These are phyloP conservation scores for Incumbomyces lentus DNA, from an alignment of 2,329 filamentous ascomycete species.

Conservation along the genomic window DNA sequence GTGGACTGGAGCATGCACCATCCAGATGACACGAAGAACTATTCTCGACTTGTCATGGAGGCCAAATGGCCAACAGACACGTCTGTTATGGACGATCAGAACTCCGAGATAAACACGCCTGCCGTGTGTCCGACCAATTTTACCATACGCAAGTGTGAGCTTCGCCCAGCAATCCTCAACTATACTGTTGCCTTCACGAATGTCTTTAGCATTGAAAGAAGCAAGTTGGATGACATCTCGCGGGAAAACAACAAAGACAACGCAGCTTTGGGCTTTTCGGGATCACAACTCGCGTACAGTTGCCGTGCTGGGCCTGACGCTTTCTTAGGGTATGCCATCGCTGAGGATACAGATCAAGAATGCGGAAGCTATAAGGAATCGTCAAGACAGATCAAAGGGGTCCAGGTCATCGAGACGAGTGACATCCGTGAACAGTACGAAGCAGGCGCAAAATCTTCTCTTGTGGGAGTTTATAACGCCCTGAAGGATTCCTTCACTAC, in stretches of 20 bases:
- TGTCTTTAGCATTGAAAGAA: neutral
- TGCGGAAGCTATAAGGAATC: neutral
- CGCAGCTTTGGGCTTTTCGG: neutral
- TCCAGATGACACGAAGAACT: neutral
- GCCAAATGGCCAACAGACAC: neutral
- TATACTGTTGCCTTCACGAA: neutral
- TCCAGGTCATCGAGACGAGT: neutral
- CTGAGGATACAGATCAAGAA: neutral
- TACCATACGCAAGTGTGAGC: neutral
- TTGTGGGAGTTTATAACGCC: neutral
- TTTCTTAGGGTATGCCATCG: neutral
- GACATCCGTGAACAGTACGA: neutral
- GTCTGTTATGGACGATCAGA: neutral
- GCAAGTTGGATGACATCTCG: neutral
- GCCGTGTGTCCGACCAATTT: neutral
- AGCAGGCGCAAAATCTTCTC: neutral
- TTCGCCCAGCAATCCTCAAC: neutral
- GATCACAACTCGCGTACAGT: neutral
- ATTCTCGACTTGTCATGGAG: neutral
- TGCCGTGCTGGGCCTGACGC: neutral
- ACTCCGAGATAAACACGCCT: neutral
- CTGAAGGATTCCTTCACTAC: neutral
- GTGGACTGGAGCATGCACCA: neutral
- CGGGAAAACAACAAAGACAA: neutral
- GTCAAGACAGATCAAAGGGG: too few species aligned